phyloP scores from a whole-genome alignment of 179 eudicot species.

The Heliamphora pulchella region DNA sequence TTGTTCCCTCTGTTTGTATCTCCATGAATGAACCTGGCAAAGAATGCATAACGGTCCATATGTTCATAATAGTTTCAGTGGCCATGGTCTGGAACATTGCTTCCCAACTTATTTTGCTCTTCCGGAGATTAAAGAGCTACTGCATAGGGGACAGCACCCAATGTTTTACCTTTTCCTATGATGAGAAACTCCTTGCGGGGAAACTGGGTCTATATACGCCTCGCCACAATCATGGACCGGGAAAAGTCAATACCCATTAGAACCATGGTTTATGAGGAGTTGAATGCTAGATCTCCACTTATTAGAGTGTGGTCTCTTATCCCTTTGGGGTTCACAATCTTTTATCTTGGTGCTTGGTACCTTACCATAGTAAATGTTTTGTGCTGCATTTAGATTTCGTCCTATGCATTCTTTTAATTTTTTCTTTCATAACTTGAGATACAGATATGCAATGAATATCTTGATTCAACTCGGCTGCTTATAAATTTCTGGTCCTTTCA shows the following conservation, averaged over 20 bases:
- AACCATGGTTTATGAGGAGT: too few relatives aligned
- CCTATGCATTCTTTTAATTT: not conserved
- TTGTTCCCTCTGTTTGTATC: not conserved
- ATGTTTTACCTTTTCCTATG: not conserved
- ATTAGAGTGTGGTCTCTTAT: too few relatives aligned
- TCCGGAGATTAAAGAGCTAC: constrained; percentile 11
- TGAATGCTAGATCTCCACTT: too few relatives aligned
- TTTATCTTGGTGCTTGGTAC: not conserved
- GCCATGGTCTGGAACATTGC: not conserved
- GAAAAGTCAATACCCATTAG: too few relatives aligned
- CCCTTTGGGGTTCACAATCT: not conserved
- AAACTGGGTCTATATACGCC: too few relatives aligned
- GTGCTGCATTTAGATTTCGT: too few relatives aligned
- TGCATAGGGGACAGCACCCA: constrained; percentile 3
- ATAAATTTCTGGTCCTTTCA: constrained; percentile 6
- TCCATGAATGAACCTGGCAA: not conserved
- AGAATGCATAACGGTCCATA: not conserved
- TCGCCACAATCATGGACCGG: too few relatives aligned
- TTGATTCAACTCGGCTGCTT: not conserved
- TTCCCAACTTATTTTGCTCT: not conserved
- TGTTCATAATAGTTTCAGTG: constrained; percentile 1
- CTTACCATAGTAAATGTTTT: not conserved
- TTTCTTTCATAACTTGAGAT: not conserved
- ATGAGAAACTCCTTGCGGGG: too few relatives aligned
- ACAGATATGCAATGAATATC: not conserved